phyloP scores from a whole-genome alignment of 139 green algal species.

The Auxenochlorella pyrenoidosa region DNA sequence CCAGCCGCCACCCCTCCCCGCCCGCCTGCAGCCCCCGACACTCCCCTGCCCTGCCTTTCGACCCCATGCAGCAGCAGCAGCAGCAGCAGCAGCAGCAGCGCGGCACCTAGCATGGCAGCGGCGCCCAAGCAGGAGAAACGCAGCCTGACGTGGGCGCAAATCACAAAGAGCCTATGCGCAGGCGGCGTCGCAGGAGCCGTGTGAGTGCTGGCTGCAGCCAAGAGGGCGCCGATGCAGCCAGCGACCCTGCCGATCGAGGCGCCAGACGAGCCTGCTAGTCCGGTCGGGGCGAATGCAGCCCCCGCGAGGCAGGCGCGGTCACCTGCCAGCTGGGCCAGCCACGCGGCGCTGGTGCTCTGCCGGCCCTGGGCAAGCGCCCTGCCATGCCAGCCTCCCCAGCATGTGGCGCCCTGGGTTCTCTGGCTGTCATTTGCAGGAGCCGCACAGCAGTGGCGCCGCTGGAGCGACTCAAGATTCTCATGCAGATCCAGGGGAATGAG shows the following conservation, averaged over 20 bases:
- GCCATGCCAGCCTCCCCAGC: background rate
- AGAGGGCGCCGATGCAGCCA: background rate
- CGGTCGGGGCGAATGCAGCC: no score
- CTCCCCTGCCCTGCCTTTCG: background rate
- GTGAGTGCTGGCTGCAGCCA: slow-evolving; percentile 66
- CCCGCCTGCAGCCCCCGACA: background rate
- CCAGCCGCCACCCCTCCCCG: background rate
- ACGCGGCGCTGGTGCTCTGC: background rate
- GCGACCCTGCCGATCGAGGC: background rate
- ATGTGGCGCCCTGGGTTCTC: background rate
- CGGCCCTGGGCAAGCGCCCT: no score
- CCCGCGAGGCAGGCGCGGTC: no score
- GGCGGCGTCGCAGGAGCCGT: slow-evolving; percentile 92
- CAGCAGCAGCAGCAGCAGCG: background rate
- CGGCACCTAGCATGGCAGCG: slow-evolving; percentile 16
- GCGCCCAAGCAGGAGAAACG: slow-evolving; percentile 30
- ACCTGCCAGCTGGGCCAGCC: no score
- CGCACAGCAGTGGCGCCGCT: slow-evolving; percentile 97
- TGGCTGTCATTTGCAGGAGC: slow-evolving; percentile 76
- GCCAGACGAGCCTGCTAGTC: background rate
- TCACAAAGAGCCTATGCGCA: slow-evolving; percentile 86
- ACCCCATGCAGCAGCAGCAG: background rate
- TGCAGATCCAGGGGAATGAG: slow-evolving; percentile 96
- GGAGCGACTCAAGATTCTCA: slow-evolving; percentile 98
- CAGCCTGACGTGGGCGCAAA: slow-evolving; percentile 54